phyloP scores from a whole-genome alignment of 257 asterid genomes.

The Thymus quinquecostatus region DNA sequence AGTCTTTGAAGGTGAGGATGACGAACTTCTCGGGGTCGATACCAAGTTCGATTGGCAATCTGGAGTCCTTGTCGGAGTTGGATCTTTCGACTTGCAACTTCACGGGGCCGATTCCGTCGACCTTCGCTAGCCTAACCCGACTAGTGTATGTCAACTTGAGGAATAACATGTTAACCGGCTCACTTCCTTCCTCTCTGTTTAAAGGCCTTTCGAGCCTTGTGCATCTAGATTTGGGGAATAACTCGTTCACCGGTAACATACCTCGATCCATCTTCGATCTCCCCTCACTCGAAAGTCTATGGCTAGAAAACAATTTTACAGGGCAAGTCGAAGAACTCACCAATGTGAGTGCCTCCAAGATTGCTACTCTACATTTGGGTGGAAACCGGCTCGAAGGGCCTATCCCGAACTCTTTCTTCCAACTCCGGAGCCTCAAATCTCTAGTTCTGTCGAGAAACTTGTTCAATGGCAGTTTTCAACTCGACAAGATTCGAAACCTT shows the following conservation, averaged over 20 bases:
- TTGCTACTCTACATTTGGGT: background rate
- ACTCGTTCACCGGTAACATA: no score
- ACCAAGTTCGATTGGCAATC: no score
- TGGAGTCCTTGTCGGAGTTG: background rate
- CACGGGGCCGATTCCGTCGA: background rate
- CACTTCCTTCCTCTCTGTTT: background rate
- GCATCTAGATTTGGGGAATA: no score
- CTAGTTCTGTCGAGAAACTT: background rate
- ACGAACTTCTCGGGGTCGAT: no score
- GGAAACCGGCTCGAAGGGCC: conserved; percentile 13
- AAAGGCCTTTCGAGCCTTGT: background rate
- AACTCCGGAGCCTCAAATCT: conserved; percentile 4
- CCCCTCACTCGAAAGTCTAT: no score
- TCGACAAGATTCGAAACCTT: conserved; percentile 19
- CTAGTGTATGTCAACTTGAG: background rate
- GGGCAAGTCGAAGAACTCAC: no score
- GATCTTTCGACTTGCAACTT: background rate
- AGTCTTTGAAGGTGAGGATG: no score
- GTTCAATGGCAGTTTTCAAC: conserved; percentile 18
- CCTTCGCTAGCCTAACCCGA: background rate
- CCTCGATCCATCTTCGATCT: no score
- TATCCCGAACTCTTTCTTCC: conserved; percentile 29
- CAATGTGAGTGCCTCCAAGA: no score
- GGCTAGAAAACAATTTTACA: no score
- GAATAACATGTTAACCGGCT: background rate